Conservation (phyloP, 1,284 basidiomycete genomes). For the Meira nashicola region DNA sequence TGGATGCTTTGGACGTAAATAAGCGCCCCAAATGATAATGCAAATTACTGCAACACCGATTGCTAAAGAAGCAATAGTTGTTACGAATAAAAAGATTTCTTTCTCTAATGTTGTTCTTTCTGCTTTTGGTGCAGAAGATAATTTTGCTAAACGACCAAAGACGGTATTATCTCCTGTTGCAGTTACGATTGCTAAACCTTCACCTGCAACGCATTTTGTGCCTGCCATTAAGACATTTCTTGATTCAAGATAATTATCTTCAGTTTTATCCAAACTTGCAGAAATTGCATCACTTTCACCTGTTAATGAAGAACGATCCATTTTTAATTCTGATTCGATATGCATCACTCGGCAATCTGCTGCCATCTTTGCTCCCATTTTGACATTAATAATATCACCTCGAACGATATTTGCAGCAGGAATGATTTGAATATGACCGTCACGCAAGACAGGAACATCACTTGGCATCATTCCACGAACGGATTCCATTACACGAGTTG, state of each 20-base stretch:
- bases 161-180: slow-evolving; percentile 62
- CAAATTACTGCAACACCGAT: slow-evolving; percentile 57
- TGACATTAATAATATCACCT: slow-evolving; percentile 62
- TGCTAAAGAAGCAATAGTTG: slow-evolving; percentile 58
- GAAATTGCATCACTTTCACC: slow-evolving; percentile 61
- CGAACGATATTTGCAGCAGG: slow-evolving; percentile 65
- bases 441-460: slow-evolving; percentile 61
- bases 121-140: slow-evolving; percentile 25
- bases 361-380: slow-evolving; percentile 56
- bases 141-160: slow-evolving; percentile 54
- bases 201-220: slow-evolving; percentile 62
- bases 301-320: slow-evolving; percentile 64
- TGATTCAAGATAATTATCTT: slow-evolving; percentile 58
- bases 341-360: slow-evolving; percentile 56
- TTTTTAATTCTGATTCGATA: slow-evolving; percentile 59
- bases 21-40: slow-evolving; percentile 60
- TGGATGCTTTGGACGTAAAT: slow-evolving; percentile 58
- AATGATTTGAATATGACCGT: slow-evolving; percentile 60
- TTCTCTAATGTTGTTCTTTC: slow-evolving; percentile 60
- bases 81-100: slow-evolving; percentile 56
- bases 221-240: slow-evolving; percentile 65
- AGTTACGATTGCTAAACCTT: slow-evolving; percentile 60
- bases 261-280: slow-evolving; percentile 59
- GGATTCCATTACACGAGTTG: slow-evolving; percentile 53
- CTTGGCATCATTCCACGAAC: slow-evolving; percentile 60